Base-by-base conservation (phyloP, 2,329 filamentous ascomycete genomes). In the Mycogone perniciosa region DNA sequence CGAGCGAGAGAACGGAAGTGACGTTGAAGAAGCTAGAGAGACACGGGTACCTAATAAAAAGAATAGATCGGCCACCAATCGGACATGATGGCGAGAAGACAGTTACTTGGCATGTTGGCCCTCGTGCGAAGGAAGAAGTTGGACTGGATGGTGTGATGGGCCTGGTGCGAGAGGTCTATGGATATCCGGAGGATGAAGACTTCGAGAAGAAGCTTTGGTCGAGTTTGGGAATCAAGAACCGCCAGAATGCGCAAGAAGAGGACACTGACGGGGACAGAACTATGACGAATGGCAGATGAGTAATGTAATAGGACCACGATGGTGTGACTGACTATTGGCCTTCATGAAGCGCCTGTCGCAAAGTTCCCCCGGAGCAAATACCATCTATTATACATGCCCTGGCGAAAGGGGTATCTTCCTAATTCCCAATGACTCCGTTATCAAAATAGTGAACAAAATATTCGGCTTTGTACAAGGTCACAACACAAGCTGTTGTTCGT, bases 61-160 rank as follows among this genome's bases (percentile, higher is more conserved):
- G 84, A 45, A 78, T 84, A 20, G 90, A 96, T 59, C 79, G 71
- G 41, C 73, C 74, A 9, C 66, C 68, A 52, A 64, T 62, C 65
- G 68, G 70, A 4, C 59, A 73, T 31, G 82, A 81, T 1, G 88
- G 87, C 29, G 88, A 95, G 35, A 84, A 92, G 56, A 76, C 81
- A 2, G 76, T 89, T 6, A 90, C 88, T 44, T 99, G 89, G 78
- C 80, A 87, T 50, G 80, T 96, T 10, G 93, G 93, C 0, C 86
- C 89, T 5, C 79, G 93, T 26, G 92, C 88, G 5, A 93, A 87
- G 68, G 76, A 91, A 6, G 93, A 97, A 67, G 80, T 97, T 34
- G 88, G 87, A 0, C 75, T 84, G n/a, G 77, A 82, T 45, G 88
- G 87, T 1, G 86, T 93, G 9, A 81, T 83, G 13, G 83, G 82